phyloP scores from a whole-genome alignment of 2,329 filamentous ascomycete species.

The Fusarium nematophilum region DNA sequence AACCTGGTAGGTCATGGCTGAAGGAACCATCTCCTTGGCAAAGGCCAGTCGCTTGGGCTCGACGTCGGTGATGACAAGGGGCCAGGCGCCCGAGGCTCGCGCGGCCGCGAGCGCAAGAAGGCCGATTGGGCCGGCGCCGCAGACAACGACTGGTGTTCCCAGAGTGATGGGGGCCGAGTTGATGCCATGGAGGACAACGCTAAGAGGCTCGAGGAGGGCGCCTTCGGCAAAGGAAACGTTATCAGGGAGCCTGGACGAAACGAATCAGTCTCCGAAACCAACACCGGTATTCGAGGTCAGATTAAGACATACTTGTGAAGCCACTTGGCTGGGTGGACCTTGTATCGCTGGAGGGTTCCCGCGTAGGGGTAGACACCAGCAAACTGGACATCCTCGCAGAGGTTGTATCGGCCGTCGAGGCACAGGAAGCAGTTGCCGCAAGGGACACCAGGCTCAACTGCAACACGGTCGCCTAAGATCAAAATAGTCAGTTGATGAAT shows the following conservation, averaged over 20 bases:
- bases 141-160: constrained; percentile 66
- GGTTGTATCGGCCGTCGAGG: constrained; percentile 69
- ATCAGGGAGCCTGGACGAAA: constrained; percentile 58
- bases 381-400: constrained; percentile 71
- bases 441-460: constrained; percentile 74
- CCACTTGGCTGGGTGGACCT: constrained; percentile 70
- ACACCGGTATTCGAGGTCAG: not conserved
- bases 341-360: constrained; percentile 71
- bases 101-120: constrained; percentile 68
- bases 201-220: constrained; percentile 73
- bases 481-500: constrained; percentile 6
- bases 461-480: constrained; percentile 69
- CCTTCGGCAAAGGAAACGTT: constrained; percentile 67
- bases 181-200: constrained; percentile 72
- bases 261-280: constrained; percentile 8
- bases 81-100: constrained; percentile 71
- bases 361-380: constrained; percentile 70
- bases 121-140: constrained; percentile 73
- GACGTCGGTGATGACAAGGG: constrained; percentile 72
- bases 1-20: constrained; percentile 65
- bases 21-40: constrained; percentile 67
- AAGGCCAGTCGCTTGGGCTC: constrained; percentile 67
- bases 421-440: constrained; percentile 72
- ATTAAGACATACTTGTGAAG: constrained; percentile 57
- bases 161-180: constrained; percentile 63